Percentiles rank a stretch among this genome's conserved stretches.
Evolutionary conservation across 2,329 filamentous ascomycete species (phyloP).

Genomic region (Xylariaceae sp.): DNA sequence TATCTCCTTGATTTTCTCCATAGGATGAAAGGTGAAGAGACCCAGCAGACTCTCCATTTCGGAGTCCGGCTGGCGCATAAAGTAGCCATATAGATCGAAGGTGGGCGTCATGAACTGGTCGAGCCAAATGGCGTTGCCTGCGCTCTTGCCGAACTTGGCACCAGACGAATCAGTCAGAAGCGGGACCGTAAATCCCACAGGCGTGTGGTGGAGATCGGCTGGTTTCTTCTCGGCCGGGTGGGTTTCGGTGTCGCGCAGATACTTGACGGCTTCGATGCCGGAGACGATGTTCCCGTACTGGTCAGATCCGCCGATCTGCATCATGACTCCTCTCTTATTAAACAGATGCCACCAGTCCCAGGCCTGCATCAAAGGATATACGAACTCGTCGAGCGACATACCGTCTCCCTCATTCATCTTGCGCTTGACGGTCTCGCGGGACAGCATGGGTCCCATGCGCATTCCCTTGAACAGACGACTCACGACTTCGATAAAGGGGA

Average conservation of each 20-base stretch:
- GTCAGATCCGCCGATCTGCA: conserved; percentile 94
- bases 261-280: conserved; percentile 82
- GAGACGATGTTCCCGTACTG: conserved; percentile 96
- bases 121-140: conserved; percentile 93
- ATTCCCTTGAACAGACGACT: conserved; percentile 72
- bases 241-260: conserved; percentile 63
- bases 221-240: conserved; percentile 46
- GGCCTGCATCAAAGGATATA: conserved; percentile 89
- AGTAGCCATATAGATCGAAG: conserved; percentile 91
- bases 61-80: conserved; percentile 78
- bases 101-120: conserved; percentile 77
- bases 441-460: conserved; percentile 83
- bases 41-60: conserved; percentile 83
- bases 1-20: conserved; percentile 65
- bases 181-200: conserved; percentile 88
- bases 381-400: conserved; percentile 92
- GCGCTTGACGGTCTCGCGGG: conserved; percentile 83
- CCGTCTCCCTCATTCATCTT: conserved; percentile 85
- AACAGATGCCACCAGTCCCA: conserved; percentile 97
- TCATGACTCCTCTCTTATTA: conserved; percentile 62
- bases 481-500: conserved; percentile 75
- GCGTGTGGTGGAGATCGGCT: conserved; percentile 52
- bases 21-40: conserved; percentile 85
- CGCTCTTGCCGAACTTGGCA: conserved; percentile 91
- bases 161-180: conserved; percentile 84